A percentile compares a stretch with the other conserved stretches of the same genome.
phyloP scores from a whole-genome alignment of 352 stramenopile species.

The Thraustochytrium sp. region DNA sequence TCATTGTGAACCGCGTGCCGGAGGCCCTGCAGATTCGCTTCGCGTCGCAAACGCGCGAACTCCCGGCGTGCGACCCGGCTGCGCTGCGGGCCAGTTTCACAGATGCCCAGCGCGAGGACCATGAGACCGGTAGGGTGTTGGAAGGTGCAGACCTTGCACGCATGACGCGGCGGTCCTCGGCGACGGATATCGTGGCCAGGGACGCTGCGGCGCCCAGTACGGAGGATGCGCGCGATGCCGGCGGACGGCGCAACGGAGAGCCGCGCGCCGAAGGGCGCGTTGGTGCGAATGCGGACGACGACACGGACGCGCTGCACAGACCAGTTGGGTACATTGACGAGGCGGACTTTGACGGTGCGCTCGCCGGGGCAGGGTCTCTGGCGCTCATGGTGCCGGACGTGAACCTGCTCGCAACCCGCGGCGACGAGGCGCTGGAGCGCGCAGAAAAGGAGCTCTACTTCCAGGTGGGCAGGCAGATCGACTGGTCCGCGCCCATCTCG shows the following conservation, averaged over 20 bases:
- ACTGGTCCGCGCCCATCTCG: slow-evolving; percentile 17
- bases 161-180: background rate
- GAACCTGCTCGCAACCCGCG: background rate
- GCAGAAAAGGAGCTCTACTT: background rate
- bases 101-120: background rate
- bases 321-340: slow-evolving; percentile 29
- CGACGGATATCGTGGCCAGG: background rate
- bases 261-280: too few species aligned
- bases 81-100: background rate
- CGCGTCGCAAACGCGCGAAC: background rate
- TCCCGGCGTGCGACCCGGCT: background rate
- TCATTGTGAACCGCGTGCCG: slow-evolving; percentile 18
- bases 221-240: too few species aligned
- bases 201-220: too few species aligned
- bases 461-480: background rate
- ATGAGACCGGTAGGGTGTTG: background rate
- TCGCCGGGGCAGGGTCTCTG: background rate
- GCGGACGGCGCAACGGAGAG: too few species aligned
- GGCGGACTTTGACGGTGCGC: slow-evolving; percentile 10
- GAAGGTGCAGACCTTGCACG: background rate
- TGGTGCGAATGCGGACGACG: background rate
- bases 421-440: background rate
- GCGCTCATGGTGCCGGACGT: slow-evolving; percentile 35
- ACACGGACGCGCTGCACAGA: background rate
- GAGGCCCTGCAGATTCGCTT: slow-evolving; percentile 22